A percentile compares a stretch with the other conserved stretches of the same genome.
phyloP scores from a whole-genome alignment of 495 filamentous ascomycete species.

The Penicillium chermesinum region DNA sequence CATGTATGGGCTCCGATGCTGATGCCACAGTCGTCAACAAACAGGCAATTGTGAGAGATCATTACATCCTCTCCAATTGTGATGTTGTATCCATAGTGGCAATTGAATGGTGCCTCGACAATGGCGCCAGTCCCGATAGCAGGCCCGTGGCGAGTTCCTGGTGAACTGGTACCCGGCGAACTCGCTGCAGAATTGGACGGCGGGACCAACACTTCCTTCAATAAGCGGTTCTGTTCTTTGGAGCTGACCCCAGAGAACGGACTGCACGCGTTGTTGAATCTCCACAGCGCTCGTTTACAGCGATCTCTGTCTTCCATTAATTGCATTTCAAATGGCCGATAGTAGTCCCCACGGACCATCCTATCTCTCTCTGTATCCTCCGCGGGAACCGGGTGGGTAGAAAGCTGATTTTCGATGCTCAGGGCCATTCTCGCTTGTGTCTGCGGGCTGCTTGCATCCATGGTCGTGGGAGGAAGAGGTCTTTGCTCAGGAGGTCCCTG shows the following conservation, averaged over 20 bases:
- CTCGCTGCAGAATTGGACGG: slow-evolving; percentile 38
- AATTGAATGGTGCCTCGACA: slow-evolving; percentile 86
- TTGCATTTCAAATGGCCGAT: slow-evolving; percentile 69
- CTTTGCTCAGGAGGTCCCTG: slow-evolving; percentile 36
- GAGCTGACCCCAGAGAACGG: slow-evolving; percentile 68
- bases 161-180: slow-evolving; percentile 20
- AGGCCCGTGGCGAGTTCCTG: neutral
- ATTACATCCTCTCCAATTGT: slow-evolving; percentile 79
- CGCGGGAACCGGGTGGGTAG: slow-evolving; percentile 22
- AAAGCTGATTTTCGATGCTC: slow-evolving; percentile 42
- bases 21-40: slow-evolving; percentile 72
- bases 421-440: slow-evolving; percentile 44
- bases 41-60: slow-evolving; percentile 80
- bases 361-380: slow-evolving; percentile 83
- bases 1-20: slow-evolving; percentile 72
- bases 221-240: slow-evolving; percentile 72
- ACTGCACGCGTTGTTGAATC: slow-evolving; percentile 87
- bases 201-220: slow-evolving; percentile 64
- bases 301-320: slow-evolving; percentile 80
- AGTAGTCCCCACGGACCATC: slow-evolving; percentile 82
- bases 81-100: slow-evolving; percentile 96
- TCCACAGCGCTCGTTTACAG: slow-evolving; percentile 77
- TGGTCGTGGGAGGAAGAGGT: slow-evolving; percentile 22
- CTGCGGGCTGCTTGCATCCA: slow-evolving; percentile 42
- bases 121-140: slow-evolving; percentile 65